Evolutionary conservation across 208 protist genomes (phyloP), one percentile per base, ranked within the genome.

Genomic region (Crithidia sp.): DNA sequence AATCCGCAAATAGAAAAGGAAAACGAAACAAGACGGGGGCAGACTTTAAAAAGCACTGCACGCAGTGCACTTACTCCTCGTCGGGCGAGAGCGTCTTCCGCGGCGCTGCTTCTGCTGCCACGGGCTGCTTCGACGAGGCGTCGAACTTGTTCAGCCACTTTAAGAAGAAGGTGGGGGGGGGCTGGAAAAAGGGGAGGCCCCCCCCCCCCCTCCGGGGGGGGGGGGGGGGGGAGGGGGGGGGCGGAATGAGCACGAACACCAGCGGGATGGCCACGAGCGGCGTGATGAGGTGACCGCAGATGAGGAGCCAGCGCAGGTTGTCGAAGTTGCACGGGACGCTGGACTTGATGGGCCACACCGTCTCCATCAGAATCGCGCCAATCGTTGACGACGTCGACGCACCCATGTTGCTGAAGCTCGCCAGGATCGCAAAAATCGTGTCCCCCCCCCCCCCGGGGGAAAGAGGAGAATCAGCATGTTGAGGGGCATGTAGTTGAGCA

Each of bases 401-500:
- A 37, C 89, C 89, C 66, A 96, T 74, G 79, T 95, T 93, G 50
- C 84, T 76, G 64, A 89, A 92, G 28, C 89, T 90, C 19, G 89
- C 92, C 50, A 96, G 77, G 28, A 95, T 69, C 6, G 92, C 86
- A 53, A 86, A 94, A 62, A 94, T 79, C 57, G 86, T n/a, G n/a
- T n/a, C n/a, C n/a, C n/a, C n/a, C n/a, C n/a, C n/a, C n/a, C n/a
- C n/a, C n/a, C n/a, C n/a, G n/a, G n/a, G n/a, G n/a, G n/a, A n/a
- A n/a, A n/a, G n/a, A n/a, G n/a, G n/a, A n/a, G n/a, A n/a, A n/a
- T 88, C 43, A 97, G 82, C 37, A 97, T 83, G 17, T 92, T 81
- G 56, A 79, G 65, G 8, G 92, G 88, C 86, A 96, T 93, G 67
- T 79, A 94, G 55, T 80, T 73, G 8, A 95, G 68, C 77, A 87